A percentile compares a stretch with the other conserved stretches of the same genome.
Evolutionary conservation across 179 eudicot species (phyloP).

Genomic region (Nepenthes alata): DNA sequence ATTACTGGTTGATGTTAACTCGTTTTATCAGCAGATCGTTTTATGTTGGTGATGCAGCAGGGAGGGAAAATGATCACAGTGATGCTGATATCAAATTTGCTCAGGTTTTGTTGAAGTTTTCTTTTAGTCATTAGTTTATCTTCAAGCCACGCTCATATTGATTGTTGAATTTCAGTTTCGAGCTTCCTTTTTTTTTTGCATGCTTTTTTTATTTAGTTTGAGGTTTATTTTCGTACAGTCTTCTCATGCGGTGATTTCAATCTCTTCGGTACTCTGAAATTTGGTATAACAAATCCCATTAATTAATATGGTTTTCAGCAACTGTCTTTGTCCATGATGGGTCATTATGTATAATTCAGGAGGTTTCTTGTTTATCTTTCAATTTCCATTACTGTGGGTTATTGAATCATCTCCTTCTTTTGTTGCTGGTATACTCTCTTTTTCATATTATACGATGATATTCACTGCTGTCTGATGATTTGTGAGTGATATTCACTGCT

Average conservation of each 20-base stretch:
- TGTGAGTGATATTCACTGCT: too few species aligned
- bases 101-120: constrained; percentile 26
- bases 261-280: not conserved
- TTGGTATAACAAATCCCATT: not conserved
- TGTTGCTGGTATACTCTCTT: too few species aligned
- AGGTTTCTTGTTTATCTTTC: too few species aligned
- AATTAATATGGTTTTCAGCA: not conserved
- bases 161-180: not conserved
- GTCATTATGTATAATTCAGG: too few species aligned
- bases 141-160: not conserved
- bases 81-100: constrained; percentile 87
- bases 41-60: constrained; percentile 98
- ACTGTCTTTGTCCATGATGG: too few species aligned
- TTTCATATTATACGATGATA: too few species aligned
- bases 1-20: constrained; percentile 2
- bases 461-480: too few species aligned
- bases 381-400: too few species aligned
- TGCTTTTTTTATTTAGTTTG: too few species aligned
- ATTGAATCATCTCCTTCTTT: too few species aligned
- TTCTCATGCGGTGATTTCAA: not conserved
- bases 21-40: constrained; percentile 46
- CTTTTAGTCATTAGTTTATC: not conserved
- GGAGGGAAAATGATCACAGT: constrained; percentile 70
- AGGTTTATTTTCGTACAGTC: too few species aligned
- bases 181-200: not conserved